phyloP scores from a whole-genome alignment of 257 asterid genomes.

The Striga asiatica region DNA sequence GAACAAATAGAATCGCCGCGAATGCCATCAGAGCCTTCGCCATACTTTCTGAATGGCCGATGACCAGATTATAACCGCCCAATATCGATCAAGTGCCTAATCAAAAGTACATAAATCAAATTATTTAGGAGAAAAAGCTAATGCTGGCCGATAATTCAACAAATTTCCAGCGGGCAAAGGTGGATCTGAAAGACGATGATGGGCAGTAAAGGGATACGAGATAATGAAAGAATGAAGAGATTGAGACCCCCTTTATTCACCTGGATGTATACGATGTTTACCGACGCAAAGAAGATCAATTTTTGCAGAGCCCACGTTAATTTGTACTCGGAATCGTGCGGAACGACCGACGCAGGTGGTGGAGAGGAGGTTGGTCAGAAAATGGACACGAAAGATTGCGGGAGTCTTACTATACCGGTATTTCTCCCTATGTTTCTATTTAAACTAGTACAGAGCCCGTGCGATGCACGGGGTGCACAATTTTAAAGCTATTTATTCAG shows the following conservation, averaged over 20 bases:
- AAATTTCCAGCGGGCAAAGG: neutral
- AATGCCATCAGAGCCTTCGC: slow-evolving; percentile 23
- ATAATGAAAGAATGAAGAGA: neutral
- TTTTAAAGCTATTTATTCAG: too few species aligned
- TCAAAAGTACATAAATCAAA: slow-evolving; percentile 2
- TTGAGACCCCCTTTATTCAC: slow-evolving; percentile 13
- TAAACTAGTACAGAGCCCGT: too few species aligned
- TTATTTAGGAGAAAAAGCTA: neutral
- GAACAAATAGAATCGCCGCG: slow-evolving; percentile 26
- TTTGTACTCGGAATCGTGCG: too few species aligned
- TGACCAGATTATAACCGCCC: slow-evolving; percentile 7
- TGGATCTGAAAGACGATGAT: slow-evolving; percentile 19
- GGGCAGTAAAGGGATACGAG: neutral
- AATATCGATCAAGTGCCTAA: slow-evolving; percentile 11
- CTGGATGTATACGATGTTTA: too few species aligned
- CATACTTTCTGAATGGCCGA: slow-evolving; percentile 23
- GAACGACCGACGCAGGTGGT: too few species aligned
- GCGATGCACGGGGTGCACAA: too few species aligned
- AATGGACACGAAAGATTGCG: too few species aligned
- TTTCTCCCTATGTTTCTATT: too few species aligned
- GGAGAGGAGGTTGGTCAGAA: too few species aligned
- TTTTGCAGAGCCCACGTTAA: too few species aligned
- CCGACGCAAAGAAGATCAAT: too few species aligned
- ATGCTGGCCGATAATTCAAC: neutral
- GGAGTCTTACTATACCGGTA: too few species aligned